Conservation (phyloP, 2,329 filamentous ascomycete genomes). For the Aspergillus sojae region DNA sequence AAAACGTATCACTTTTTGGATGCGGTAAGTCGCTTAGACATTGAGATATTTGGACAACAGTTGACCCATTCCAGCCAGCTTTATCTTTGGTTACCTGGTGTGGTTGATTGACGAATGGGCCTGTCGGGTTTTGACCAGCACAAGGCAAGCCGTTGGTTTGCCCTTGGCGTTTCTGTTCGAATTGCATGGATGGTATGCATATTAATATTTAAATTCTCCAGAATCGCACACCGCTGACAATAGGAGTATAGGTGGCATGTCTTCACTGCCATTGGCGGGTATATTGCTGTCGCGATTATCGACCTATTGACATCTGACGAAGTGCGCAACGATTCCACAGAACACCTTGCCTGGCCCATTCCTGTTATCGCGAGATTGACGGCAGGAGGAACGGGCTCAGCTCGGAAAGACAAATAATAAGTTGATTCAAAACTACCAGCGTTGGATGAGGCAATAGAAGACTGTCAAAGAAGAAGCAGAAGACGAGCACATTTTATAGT, state of each 20-base stretch:
- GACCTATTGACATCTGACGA: constrained; percentile 42
- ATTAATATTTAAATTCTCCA: neutral
- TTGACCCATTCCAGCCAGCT: constrained; percentile 30
- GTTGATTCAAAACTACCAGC: neutral
- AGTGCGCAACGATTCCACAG: constrained; percentile 31
- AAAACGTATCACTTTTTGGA: constrained; percentile 26
- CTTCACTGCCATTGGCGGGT: constrained; percentile 47
- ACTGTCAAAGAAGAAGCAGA: neutral
- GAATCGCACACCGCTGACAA: neutral
- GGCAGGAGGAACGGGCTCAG: neutral
- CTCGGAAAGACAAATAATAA: neutral
- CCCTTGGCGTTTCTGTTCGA: constrained; percentile 45
- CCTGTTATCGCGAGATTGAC: constrained; percentile 16
- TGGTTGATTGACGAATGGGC: constrained; percentile 46
- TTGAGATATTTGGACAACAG: neutral
- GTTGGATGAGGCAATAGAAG: neutral
- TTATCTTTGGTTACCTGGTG: constrained; percentile 42
- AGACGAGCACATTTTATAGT: neutral
- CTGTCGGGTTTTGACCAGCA: constrained; percentile 32
- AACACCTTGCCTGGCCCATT: constrained; percentile 40
- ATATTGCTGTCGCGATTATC: constrained; percentile 42
- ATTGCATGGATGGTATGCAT: constrained; percentile 46
- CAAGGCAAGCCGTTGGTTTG: constrained; percentile 34
- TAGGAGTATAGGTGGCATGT: constrained; percentile 44
- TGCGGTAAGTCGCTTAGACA: constrained; percentile 21